These are phyloP conservation scores for Fomitopsis pulvina DNA, from an alignment of 768 basidiomycete genomes.

Conservation along the genomic window DNA sequence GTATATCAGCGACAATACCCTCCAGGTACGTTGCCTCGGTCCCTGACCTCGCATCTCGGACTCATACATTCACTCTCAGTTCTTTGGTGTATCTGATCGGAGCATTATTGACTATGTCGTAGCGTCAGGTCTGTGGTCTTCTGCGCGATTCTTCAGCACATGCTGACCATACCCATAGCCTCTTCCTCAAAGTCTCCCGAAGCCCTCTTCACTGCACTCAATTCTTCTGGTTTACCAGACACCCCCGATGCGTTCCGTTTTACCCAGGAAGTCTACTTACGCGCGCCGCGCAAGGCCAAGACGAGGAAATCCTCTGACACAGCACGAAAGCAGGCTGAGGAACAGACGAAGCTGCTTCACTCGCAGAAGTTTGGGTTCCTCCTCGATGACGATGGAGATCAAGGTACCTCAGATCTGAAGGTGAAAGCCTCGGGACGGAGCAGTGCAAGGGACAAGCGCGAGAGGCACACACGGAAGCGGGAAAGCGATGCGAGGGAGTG, in stretches of 20 bases:
- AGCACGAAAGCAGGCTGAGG: slow-evolving; percentile 63
- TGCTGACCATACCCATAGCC: slow-evolving; percentile 37
- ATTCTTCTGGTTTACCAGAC: slow-evolving; percentile 74
- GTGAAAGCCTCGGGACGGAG: slow-evolving; percentile 26
- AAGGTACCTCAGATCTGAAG: slow-evolving; percentile 32
- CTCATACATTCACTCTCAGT: slow-evolving; percentile 32
- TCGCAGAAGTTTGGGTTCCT: slow-evolving; percentile 76
- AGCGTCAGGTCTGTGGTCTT: slow-evolving; percentile 56
- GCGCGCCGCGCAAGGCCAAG: slow-evolving; percentile 74
- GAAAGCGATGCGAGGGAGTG: slow-evolving; percentile 79
- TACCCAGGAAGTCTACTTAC: slow-evolving; percentile 66
- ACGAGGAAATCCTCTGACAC: slow-evolving; percentile 46
- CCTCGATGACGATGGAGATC: slow-evolving; percentile 65
- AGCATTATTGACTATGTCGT: slow-evolving; percentile 84
- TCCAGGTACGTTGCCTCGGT: slow-evolving; percentile 42
- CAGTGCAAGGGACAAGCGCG: slow-evolving; percentile 48
- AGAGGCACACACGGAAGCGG: slow-evolving; percentile 68
- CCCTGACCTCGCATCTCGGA: slow-evolving; percentile 1
- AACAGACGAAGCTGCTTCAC: slow-evolving; percentile 60
- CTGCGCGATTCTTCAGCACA: slow-evolving; percentile 7
- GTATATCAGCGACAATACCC: slow-evolving; percentile 75
- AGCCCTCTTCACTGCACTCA: slow-evolving; percentile 68
- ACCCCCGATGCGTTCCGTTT: slow-evolving; percentile 78
- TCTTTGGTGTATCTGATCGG: slow-evolving; percentile 79
- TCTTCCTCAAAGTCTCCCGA: slow-evolving; percentile 78